Evolutionary conservation across 2,329 filamentous ascomycete genomes (phyloP), one percentile per base, ranked within the genome.

Genomic region (Teratosphaeria destructans): DNA sequence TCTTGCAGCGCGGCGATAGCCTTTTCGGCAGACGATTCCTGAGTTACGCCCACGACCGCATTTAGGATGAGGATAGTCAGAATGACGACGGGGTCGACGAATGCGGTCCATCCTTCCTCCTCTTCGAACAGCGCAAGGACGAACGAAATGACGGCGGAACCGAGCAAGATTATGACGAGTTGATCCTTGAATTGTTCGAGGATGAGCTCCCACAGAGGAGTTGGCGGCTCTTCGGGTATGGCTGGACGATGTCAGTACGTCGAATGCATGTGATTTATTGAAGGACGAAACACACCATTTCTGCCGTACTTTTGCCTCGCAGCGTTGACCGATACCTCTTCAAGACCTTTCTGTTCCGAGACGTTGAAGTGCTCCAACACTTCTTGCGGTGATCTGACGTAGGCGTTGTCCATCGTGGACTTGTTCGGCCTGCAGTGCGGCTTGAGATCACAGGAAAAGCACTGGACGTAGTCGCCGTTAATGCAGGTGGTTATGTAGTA

Each of bases 101-200:
- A 99, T 39, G 93, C 94, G 64, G 91, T 92, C 91, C 91, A 96
- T 68, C 91, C 94, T 68, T 92, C 90, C 62, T 89, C 89, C 53
- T 94, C 88, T 73, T 99, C 94, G 67, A 99, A 91, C 12, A 99
- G 81, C 29, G 94, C 94, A 63, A 99, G 81, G 29, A 92, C 85
- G 72, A 99, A 97, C 2, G 94, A 97, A 39, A 99, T 87, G 23
- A 88, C 90, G 11, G 94, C 94, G 43, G 93, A 97, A 58, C 85
- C 94, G 56, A 99, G 83, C 26, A 99, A 82, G 68, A 99, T 99
- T 58, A 99, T 83, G 66, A 99, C 94, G 55, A 99, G 85, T 76
- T 99, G 94, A 73, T 99, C 94, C 77, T 99, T 96, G 82, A 99
- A 99, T 75, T 99, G 94, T 77, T 99, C 94, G 61, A 99, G 82